Evolutionary conservation across 192 early-diverging fungal genomes (phyloP).

Genomic region (Backusella psychrophila): DNA sequence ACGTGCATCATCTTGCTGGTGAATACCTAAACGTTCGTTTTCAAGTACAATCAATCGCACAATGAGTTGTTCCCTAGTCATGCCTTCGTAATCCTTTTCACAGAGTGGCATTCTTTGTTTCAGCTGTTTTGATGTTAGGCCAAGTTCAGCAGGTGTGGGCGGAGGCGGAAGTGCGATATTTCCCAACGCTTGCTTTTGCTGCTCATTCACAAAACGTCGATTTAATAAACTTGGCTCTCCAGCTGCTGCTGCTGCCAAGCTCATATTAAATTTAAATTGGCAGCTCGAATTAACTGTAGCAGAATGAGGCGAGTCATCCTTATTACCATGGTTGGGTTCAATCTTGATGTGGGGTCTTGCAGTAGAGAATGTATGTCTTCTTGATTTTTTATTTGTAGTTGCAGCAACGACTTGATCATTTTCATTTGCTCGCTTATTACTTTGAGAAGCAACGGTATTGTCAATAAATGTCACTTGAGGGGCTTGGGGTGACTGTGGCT

Average conservation of each 20-base stretch:
- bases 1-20: background rate
- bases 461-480: background rate
- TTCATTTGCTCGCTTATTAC: background rate
- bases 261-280: background rate
- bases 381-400: constrained; percentile 6
- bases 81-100: constrained; percentile 12
- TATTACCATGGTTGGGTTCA: background rate
- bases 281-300: background rate
- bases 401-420: background rate
- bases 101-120: background rate
- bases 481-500: background rate
- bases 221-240: background rate
- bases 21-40: background rate
- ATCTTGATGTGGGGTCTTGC: constrained; percentile 9
- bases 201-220: background rate
- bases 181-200: constrained; percentile 1
- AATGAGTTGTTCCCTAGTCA: constrained; percentile 15
- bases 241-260: background rate
- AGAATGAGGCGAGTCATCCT: constrained; percentile 5
- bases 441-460: background rate
- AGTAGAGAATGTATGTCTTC: constrained; percentile 22
- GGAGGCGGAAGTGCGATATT: constrained; percentile 18
- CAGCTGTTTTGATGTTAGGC: background rate
- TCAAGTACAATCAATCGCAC: constrained; percentile 10
- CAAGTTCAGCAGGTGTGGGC: constrained; percentile 19